Evolutionary conservation across 768 basidiomycete species (phyloP).

Genomic region (Rhodosporidiobolus odoratus): DNA sequence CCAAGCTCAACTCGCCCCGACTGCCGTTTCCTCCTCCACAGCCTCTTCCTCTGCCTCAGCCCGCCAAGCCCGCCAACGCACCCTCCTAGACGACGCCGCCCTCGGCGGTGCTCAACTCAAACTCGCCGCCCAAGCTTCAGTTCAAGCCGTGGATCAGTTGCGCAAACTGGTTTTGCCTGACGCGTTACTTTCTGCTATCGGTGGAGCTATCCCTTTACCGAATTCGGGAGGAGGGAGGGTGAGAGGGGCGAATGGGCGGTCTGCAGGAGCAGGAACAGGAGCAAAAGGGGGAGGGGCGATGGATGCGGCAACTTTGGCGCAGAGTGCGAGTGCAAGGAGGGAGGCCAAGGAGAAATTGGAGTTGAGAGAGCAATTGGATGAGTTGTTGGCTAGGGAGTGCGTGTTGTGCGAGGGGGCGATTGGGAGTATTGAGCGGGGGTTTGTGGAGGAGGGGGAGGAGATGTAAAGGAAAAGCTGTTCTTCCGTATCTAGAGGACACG

Average conservation of each 20-base stretch:
- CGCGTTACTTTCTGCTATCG: conserved; percentile 76
- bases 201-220: conserved; percentile 45
- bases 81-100: conserved; percentile 28
- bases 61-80: conserved; percentile 5
- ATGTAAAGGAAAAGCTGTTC: conserved; percentile 26
- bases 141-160: conserved; percentile 58
- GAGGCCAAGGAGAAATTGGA: conserved; percentile 70
- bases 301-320: conserved; percentile 48
- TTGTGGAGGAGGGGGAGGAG: conserved; percentile 60
- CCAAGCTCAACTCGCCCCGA: conserved; percentile 77
- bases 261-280: neutral
- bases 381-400: conserved; percentile 79
- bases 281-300: conserved; percentile 1
- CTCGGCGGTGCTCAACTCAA: conserved; percentile 28
- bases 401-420: conserved; percentile 89
- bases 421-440: conserved; percentile 76
- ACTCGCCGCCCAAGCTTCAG: conserved; percentile 39
- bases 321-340: conserved; percentile 58
- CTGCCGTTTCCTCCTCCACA: too few species aligned
- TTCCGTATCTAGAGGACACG: too few species aligned
- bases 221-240: conserved; percentile 24
- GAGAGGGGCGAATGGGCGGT: conserved; percentile 52
- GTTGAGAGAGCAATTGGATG: conserved; percentile 77
- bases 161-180: conserved; percentile 92
- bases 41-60: neutral